Evolutionary conservation across 371 early-diverging fungal genomes (phyloP).

Genomic region (Saksenaea oblongispora): DNA sequence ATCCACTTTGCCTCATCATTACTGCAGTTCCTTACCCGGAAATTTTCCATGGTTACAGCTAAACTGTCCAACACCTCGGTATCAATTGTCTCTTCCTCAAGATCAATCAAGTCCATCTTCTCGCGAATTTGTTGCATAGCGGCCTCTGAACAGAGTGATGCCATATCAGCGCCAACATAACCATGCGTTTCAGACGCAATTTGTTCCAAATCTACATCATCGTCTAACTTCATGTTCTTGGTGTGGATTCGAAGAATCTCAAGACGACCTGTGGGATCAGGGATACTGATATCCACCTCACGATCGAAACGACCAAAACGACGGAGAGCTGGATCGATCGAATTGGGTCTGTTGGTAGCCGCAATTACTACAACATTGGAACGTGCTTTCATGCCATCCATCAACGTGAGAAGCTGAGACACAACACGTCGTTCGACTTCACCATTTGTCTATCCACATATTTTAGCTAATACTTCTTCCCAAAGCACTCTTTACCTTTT

Average conservation of each 20-base stretch:
- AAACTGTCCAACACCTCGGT: conserved; percentile 96
- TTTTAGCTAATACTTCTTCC: neutral
- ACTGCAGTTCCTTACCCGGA: conserved; percentile 59
- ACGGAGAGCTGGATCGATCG: conserved; percentile 99
- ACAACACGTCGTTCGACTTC: conserved; percentile 99
- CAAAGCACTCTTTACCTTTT: conserved; percentile 66
- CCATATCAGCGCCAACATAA: conserved; percentile 99
- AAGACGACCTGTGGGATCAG: conserved; percentile 98
- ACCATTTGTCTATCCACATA: conserved; percentile 82
- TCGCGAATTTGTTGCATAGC: conserved; percentile 99
- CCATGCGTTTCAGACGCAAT: conserved; percentile 99
- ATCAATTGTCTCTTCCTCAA: conserved; percentile 99
- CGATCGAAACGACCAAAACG: conserved; percentile 99
- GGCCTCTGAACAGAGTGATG: conserved; percentile 99
- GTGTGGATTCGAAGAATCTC: conserved; percentile 99
- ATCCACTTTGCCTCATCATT: neutral
- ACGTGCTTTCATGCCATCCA: conserved; percentile 99
- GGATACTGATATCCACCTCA: conserved; percentile 99
- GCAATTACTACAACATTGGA: conserved; percentile 98
- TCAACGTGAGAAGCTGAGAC: conserved; percentile 98
- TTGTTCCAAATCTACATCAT: conserved; percentile 97
- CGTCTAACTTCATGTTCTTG: conserved; percentile 98
- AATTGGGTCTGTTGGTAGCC: conserved; percentile 99
- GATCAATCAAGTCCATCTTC: conserved; percentile 98
- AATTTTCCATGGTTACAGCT: conserved; percentile 99